Evolutionary conservation across 2,329 filamentous ascomycete genomes (phyloP).

Genomic region (Septoria linicola): DNA sequence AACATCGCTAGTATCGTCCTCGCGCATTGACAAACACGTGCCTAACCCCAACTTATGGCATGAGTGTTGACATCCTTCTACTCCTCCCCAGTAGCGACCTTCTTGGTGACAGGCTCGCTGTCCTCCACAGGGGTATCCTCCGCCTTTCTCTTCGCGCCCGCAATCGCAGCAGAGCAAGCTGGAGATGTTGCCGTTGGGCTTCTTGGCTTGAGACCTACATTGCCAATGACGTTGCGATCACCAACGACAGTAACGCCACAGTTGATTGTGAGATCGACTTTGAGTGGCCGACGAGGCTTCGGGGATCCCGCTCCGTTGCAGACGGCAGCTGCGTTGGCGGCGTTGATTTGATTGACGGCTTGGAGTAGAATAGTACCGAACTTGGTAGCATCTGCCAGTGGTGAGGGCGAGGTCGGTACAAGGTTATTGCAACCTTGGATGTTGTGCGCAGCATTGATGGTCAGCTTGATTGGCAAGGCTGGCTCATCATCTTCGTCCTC

Average conservation of each 20-base stretch:
- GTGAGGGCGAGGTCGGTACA: slow-evolving; percentile 43
- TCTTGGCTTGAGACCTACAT: slow-evolving; percentile 33
- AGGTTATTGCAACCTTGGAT: slow-evolving; percentile 53
- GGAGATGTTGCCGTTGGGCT: slow-evolving; percentile 2
- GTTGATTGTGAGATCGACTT: slow-evolving; percentile 47
- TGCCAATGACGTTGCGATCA: slow-evolving; percentile 36
- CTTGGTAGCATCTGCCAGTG: slow-evolving; percentile 42
- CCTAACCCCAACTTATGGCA: too few relatives aligned
- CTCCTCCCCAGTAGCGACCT: slow-evolving; percentile 14
- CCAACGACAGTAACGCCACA: slow-evolving; percentile 37
- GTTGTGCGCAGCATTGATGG: slow-evolving; percentile 51
- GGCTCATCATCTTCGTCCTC: slow-evolving; percentile 18
- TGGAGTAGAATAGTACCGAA: slow-evolving; percentile 49
- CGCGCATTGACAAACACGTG: too few relatives aligned
- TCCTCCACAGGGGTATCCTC: slow-evolving; percentile 24
- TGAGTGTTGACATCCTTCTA: neutral
- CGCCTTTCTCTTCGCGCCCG: slow-evolving; percentile 36
- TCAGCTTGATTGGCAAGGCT: slow-evolving; percentile 47
- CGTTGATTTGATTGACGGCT: slow-evolving; percentile 45
- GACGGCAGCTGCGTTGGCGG: slow-evolving; percentile 35
- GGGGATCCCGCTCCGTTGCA: slow-evolving; percentile 46
- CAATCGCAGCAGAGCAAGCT: slow-evolving; percentile 16
- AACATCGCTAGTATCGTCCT: too few relatives aligned
- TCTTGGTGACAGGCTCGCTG: slow-evolving; percentile 25
- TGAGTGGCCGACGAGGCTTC: slow-evolving; percentile 46